Evolutionary conservation across 768 basidiomycete genomes (phyloP).

Genomic region (Podaxis pistillaris): DNA sequence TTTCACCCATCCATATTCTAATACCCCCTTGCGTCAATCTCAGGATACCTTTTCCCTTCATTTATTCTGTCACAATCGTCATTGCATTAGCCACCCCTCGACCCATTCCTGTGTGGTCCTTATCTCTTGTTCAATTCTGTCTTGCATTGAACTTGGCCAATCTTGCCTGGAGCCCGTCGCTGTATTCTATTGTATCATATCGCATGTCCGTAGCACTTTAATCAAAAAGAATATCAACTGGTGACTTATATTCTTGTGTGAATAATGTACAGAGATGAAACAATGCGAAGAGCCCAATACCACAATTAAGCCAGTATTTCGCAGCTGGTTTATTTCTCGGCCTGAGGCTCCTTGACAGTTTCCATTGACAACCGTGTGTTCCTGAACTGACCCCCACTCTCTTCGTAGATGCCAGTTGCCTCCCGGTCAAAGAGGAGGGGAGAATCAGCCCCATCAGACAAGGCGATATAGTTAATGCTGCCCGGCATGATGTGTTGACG

Average conservation of each 20-base stretch:
- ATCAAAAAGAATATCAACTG: not conserved
- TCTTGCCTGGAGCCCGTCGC: not conserved
- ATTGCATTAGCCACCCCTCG: not conserved
- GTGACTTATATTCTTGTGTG: not conserved
- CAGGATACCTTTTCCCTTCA: conserved; percentile 3
- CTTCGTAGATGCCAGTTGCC: conserved; percentile 3
- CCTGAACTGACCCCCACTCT: conserved; percentile 2
- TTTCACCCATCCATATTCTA: not conserved
- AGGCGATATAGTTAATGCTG: conserved; percentile 24
- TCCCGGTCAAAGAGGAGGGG: conserved; percentile 20
- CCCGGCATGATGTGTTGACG: conserved; percentile 18
- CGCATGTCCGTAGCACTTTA: conserved; percentile 9
- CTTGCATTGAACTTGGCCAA: not conserved
- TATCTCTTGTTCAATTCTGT: not conserved
- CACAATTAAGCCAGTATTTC: too few species aligned
- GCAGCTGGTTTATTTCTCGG: not conserved
- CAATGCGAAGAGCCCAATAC: too few species aligned
- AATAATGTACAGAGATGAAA: not conserved
- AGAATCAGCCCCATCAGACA: conserved; percentile 19
- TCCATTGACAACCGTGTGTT: conserved; percentile 6
- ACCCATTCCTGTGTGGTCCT: not conserved
- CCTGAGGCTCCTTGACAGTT: not conserved
- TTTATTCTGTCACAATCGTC: not conserved
- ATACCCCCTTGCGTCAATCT: conserved; percentile 8
- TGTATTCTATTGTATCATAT: conserved; percentile 13